Evolutionary conservation across 2,329 filamentous ascomycete species (phyloP), one percentile per base, ranked within the genome.

Genomic region (Aspergillus pseudoglaucus): DNA sequence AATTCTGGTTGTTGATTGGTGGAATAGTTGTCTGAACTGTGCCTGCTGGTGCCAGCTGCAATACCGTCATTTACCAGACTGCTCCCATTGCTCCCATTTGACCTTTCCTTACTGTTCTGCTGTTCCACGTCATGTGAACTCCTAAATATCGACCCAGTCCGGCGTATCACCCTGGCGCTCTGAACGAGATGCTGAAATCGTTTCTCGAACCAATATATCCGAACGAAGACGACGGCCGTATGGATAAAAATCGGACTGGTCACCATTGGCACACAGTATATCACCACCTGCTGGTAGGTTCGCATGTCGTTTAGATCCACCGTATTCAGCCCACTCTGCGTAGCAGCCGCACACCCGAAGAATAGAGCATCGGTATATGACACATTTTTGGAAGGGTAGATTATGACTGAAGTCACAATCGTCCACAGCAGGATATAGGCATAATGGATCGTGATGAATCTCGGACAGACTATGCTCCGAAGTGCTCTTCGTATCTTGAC

Each of bases 151-250:
- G 42, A 72, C 73, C 74, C 83, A 73, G 69, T 85, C 46, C 78
- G 77, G 46, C 90, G 81, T 45, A 84, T 74, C 37, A 72, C 75
- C 47, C 82, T 81, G 1, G 87, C 83, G 58, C 95, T 87, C 32
- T 77, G 78, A 12, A 87, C 90, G 54, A 95, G 80, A 59, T 87
- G 79, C 63, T 95, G 87, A 63, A 98, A 97, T 6, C 90, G 82
- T 68, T 94, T 95, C 69, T 98, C 90, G 65, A 98, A 98, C 91
- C 91, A 98, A 70, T 95, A 96, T 1, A 98, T 75, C 22, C 93
- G 86, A 10, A 97, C 77, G 58, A 95, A 91, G 6, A 98, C 93
- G 40, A 98, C 89, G 40, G 82, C 86, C 1, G 87, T 82, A 62
- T 95, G 83, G 59, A 95, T 84, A 42, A 87, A 84, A 52, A 95